Evolutionary conservation across 2,329 filamentous ascomycete genomes (phyloP), one percentile per base, ranked within the genome.

Genomic region (Fusarium verrucosum): DNA sequence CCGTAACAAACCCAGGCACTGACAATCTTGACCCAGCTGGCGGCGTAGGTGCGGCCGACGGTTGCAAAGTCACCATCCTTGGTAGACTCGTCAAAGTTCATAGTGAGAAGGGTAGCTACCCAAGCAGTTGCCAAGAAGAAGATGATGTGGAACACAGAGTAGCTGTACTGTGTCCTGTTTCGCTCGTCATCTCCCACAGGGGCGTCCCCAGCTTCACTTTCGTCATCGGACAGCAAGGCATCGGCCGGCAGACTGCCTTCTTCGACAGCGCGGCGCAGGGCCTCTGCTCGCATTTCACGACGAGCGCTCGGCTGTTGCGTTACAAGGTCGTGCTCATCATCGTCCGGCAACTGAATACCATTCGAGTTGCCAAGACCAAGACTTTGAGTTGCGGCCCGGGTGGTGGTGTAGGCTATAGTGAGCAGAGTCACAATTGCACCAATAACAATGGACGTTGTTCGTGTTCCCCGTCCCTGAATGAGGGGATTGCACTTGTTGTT

Each of bases 11-110:
- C 89, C 95, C 95, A 99, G 17, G 94, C 89, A 78, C 94, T 96
- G 50, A 97, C 89, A 77, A 99, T 98, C 87, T 99, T 99, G 70
- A 97, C 93, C 95, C 96, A 99, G 74, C 92, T 97, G 28, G 95
- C 95, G 86, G 93, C 96, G 78, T 98, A 96, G 7, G 94, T 98
- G 58, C 95, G 85, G 19, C 95, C 95, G 5, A 99, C 94, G 1
- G 94, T 92, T 3, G 92, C 92, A 77, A 99, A 98, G 73, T 94
- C 89, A 44, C 87, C 84, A 32, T 75, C 84, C 41, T 85, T 83
- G 58, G 87, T 87, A 37, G 82, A 80, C 63, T 88, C 84, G 10
- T 90, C 86, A 66, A 91, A 87, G 72, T 92, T 91, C 81, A 94
- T 91, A 11, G 83, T 84, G 30, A 99, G 83, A 32, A 99, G 82